Conservation (phyloP, 148 eudicot genomes). For the Amaranthus hypochondriacus region DNA sequence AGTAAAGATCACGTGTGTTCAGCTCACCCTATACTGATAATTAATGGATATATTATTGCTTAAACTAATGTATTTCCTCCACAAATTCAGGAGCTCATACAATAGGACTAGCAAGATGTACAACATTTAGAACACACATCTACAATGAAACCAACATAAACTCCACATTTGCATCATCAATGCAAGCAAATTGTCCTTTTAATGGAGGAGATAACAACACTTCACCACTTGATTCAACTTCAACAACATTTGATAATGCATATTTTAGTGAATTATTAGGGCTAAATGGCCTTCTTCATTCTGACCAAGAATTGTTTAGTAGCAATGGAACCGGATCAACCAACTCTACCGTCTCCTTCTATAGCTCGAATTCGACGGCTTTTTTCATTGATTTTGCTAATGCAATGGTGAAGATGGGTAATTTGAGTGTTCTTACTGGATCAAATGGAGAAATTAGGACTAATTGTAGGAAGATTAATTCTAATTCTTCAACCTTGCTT, state of each 20-base stretch:
- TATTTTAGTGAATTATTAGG: conserved; percentile 41
- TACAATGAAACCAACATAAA: conserved; percentile 62
- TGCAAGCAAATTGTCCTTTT: conserved; percentile 39
- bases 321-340: conserved; percentile 38
- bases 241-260: conserved; percentile 48
- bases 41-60: no score
- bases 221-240: conserved; percentile 47
- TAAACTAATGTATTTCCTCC: no score
- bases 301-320: conserved; percentile 54
- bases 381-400: conserved; percentile 51
- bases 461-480: conserved; percentile 52
- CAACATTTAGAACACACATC: conserved; percentile 32
- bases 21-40: no score
- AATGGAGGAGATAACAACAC: conserved; percentile 42
- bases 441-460: conserved; percentile 52
- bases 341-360: conserved; percentile 39
- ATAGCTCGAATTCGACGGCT: conserved; percentile 32
- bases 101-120: conserved; percentile 59
- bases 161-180: conserved; percentile 37
- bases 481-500: not conserved
- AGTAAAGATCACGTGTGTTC: no score
- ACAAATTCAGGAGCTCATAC: conserved; percentile 40
- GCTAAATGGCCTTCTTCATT: conserved; percentile 53
- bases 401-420: conserved; percentile 67
- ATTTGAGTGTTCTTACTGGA: conserved; percentile 54